Evolutionary conservation across 2,329 filamentous ascomycete species (phyloP), one percentile per base, ranked within the genome.

Genomic region (Phymatotrichopsis omnivora): DNA sequence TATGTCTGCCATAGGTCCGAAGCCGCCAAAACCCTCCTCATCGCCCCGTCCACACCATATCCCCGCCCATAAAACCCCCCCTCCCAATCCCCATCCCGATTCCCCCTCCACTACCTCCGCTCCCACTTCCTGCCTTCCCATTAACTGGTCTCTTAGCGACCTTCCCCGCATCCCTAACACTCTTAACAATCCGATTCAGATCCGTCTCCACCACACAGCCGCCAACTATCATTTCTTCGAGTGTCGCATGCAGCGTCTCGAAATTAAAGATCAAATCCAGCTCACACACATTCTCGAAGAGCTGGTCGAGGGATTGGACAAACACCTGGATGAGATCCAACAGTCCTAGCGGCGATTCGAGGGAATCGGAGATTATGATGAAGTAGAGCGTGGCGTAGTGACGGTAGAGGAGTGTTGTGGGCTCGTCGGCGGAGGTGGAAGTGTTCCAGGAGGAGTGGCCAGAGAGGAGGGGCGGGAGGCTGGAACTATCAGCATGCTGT

Each of bases 221-320:
- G 11, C 89, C 89, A 12, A 94, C 84, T 45, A 96, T 82, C 85
- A 96, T 93, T 70, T 96, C 89, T 47, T 78, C 80, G 7, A 96
- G 69, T 12, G 86, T 79, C 7, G 89, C 83, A 68, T 98, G 91
- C 59, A 98, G 71, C 12, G 86, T 93, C 72, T 98, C 91, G 59
- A 94, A 98, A 63, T 96, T 96, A 70, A 98, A 98, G 64, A 98
- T 98, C 57, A 98, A 73, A 64, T 98, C 87, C 45, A 98, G 71
- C 69, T 98, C 91, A 72, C 91, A 98, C 7, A 98, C 91, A 63
- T 98, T 95, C 67, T 96, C 91, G 62, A 98, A 98, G 30, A 98
- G 72, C 54, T 85, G 78, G 64, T 98, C 91, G 27, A 98, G 74
- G 1, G 89, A 80, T 66, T 98, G 91, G 53, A 98, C 91, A 60